Conservation (phyloP, 208 protist genomes). For the Trichomonas gallinae region DNA sequence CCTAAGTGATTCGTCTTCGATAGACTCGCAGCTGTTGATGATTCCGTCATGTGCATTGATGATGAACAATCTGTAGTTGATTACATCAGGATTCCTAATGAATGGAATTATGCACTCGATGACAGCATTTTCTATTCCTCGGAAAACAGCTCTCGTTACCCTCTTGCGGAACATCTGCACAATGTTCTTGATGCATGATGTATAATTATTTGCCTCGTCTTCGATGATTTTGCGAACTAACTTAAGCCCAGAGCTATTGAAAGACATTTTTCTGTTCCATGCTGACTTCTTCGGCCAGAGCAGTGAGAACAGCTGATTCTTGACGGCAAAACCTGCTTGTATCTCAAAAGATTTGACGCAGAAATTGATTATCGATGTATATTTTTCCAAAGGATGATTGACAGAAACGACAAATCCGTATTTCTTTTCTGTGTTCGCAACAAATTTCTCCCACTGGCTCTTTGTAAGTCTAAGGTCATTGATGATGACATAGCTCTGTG, state of each 20-base stretch:
- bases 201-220: background rate
- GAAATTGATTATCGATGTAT: background rate
- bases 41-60: background rate
- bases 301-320: background rate
- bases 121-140: background rate
- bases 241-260: too few species aligned
- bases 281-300: background rate
- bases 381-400: background rate
- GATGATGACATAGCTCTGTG: background rate
- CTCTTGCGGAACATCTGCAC: background rate
- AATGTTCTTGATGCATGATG: background rate
- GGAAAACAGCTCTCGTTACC: background rate
- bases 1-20: background rate
- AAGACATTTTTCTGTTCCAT: background rate
- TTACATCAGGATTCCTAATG: background rate
- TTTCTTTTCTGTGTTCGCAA: background rate
- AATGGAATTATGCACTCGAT: background rate
- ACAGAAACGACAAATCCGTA: background rate
- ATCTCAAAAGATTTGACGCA: background rate
- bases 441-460: background rate
- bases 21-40: background rate
- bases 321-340: background rate
- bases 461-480: background rate
- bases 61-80: background rate
- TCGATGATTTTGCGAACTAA: background rate